These are phyloP conservation scores for Porodaedalea pini DNA, from an alignment of 1,284 basidiomycete genomes.

Conservation along the genomic window DNA sequence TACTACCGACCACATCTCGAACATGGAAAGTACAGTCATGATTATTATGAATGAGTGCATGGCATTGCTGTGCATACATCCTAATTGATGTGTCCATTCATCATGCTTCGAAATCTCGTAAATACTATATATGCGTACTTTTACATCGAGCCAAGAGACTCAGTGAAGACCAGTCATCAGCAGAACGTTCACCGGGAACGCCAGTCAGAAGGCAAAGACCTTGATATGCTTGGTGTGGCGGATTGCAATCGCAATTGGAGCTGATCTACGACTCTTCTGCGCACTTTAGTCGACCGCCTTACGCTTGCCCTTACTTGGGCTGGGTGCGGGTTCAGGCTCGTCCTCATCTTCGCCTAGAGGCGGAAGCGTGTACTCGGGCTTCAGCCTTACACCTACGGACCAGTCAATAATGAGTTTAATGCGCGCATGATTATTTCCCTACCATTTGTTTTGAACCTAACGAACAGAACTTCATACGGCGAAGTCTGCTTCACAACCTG, in stretches of 20 bases:
- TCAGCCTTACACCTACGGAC: conserved; percentile 32
- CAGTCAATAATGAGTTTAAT: neutral
- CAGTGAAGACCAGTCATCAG: no score
- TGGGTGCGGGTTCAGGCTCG: conserved; percentile 28
- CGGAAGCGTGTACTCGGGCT: conserved; percentile 43
- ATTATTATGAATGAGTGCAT: no score
- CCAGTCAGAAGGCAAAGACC: no score
- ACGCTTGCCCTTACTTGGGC: conserved; percentile 43
- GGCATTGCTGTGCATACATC: no score
- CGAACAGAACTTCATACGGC: conserved; percentile 63
- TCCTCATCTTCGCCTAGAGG: conserved; percentile 45
- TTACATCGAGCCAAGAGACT: no score
- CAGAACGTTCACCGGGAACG: no score
- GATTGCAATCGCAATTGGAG: neutral
- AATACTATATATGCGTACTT: no score
- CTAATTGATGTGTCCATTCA: no score
- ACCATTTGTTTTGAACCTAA: conserved; percentile 67
- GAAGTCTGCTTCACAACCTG: conserved; percentile 47
- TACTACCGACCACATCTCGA: conserved; percentile 62
- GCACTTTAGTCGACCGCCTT: conserved; percentile 32
- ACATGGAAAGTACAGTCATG: conserved; percentile 35
- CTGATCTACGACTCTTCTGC: neutral
- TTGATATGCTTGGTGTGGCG: no score
- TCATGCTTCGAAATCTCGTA: no score
- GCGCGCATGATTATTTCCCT: conserved; percentile 25